These are phyloP conservation scores for Schizothecium vesticola DNA, from an alignment of 495 filamentous ascomycete genomes.

Conservation along the genomic window DNA sequence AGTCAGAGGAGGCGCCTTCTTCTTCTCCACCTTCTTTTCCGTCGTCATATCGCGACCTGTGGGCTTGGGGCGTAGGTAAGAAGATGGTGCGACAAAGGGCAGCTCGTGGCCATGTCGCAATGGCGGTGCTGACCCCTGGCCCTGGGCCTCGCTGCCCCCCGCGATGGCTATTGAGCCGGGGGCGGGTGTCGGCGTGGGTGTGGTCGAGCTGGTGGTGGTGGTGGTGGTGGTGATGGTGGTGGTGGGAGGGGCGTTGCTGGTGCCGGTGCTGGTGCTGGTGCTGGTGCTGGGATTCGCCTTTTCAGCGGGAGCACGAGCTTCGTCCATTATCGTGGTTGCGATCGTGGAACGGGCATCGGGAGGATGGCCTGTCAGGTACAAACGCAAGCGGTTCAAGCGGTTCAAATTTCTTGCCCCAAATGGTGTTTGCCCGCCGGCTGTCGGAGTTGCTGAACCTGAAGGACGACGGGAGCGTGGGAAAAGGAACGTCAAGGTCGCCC, in stretches of 20 bases:
- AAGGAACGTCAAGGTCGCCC: slow-evolving; percentile 10
- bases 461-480: background rate
- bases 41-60: slow-evolving; percentile 42
- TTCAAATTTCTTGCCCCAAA: slow-evolving; percentile 8
- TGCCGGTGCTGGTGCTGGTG: slow-evolving; percentile 13
- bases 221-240: background rate
- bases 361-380: slow-evolving; percentile 6
- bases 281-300: slow-evolving; percentile 25
- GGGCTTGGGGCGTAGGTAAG: slow-evolving; percentile 70
- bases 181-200: slow-evolving; percentile 16
- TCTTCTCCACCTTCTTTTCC: slow-evolving; percentile 6
- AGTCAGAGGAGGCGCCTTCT: slow-evolving; percentile 54
- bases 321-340: slow-evolving; percentile 31
- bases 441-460: slow-evolving; percentile 7
- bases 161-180: slow-evolving; percentile 14
- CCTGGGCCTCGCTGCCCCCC: slow-evolving; percentile 24
- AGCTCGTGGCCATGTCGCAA: slow-evolving; percentile 47
- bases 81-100: slow-evolving; percentile 70
- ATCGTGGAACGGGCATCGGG: slow-evolving; percentile 31
- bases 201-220: background rate
- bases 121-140: slow-evolving; percentile 18
- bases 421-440: slow-evolving; percentile 4
- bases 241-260: slow-evolving; percentile 9
- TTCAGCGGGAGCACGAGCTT: slow-evolving; percentile 31
- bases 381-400: slow-evolving; percentile 3